A percentile compares a stretch with the other conserved stretches of the same genome.
Evolutionary conservation across 352 stramenopile species (phyloP).

Genomic region (Globisporangium perplexum): DNA sequence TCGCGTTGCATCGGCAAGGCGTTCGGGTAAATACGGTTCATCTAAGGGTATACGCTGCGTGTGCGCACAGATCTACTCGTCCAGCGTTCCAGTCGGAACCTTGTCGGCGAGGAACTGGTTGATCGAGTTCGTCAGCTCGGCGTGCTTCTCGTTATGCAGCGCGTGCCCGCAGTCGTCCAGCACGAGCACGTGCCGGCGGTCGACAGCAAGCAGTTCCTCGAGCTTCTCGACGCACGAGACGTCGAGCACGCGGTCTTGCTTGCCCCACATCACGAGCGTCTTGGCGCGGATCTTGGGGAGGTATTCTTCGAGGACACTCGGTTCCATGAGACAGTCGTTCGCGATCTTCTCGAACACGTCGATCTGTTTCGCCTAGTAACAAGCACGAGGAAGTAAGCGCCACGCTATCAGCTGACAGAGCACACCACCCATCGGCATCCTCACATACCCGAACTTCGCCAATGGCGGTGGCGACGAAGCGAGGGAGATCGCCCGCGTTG

Average conservation of each 20-base stretch:
- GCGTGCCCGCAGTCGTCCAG: slow-evolving; percentile 65
- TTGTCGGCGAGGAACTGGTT: slow-evolving; percentile 44
- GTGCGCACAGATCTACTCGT: no score
- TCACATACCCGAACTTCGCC: slow-evolving; percentile 27
- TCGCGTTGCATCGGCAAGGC: no score
- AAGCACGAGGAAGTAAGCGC: no score
- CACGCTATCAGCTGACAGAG: no score
- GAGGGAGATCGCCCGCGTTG: slow-evolving; percentile 23
- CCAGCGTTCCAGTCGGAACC: slow-evolving; percentile 4
- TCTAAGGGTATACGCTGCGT: no score
- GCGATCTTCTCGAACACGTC: slow-evolving; percentile 60
- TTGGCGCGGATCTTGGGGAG: slow-evolving; percentile 46
- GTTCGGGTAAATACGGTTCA: no score
- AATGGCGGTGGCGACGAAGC: slow-evolving; percentile 25
- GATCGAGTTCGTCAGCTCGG: slow-evolving; percentile 50
- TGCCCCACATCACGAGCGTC: slow-evolving; percentile 67
- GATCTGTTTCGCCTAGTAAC: slow-evolving; percentile 28
- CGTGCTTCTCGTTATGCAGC: slow-evolving; percentile 60
- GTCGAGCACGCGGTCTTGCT: slow-evolving; percentile 63
- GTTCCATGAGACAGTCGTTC: slow-evolving; percentile 37
- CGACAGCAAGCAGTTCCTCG: slow-evolving; percentile 32
- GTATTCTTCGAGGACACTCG: slow-evolving; percentile 50
- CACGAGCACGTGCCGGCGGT: slow-evolving; percentile 31
- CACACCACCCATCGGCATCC: no score
- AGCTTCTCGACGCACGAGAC: slow-evolving; percentile 63